Evolutionary conservation across 441 rosid genomes (phyloP).

Genomic region (Populus hybrid): DNA sequence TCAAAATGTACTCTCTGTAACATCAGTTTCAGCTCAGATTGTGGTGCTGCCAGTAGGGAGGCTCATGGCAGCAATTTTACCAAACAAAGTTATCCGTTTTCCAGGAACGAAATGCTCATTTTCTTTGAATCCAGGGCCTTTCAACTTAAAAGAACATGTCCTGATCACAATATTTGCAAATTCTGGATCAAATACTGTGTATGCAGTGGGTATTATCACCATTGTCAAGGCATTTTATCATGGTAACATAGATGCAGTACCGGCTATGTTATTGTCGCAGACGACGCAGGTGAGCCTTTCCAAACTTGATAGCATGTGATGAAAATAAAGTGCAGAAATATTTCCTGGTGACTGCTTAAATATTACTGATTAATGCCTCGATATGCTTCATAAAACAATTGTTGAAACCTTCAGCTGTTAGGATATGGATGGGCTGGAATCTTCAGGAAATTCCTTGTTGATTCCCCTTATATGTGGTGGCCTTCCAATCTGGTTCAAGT

Average conservation of each 20-base stretch:
- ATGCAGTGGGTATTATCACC: constrained; percentile 35
- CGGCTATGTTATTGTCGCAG: constrained; percentile 37
- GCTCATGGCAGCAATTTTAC: constrained; percentile 46
- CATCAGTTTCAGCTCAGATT: constrained; percentile 44
- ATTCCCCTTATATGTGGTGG: constrained; percentile 60
- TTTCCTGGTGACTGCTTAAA: not conserved
- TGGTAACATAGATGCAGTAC: constrained; percentile 27
- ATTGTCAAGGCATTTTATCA: constrained; percentile 44
- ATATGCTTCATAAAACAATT: not conserved
- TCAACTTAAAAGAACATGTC: constrained; percentile 49
- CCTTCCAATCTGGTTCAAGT: constrained; percentile 52
- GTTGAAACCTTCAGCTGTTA: constrained; percentile 32
- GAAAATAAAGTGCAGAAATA: not conserved
- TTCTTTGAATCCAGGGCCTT: constrained; percentile 50
- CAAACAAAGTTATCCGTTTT: constrained; percentile 14
- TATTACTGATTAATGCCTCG: not conserved
- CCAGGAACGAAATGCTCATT: constrained; percentile 35
- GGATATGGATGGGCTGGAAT: constrained; percentile 52
- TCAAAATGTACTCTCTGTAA: constrained; percentile 31
- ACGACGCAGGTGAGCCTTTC: constrained; percentile 37
- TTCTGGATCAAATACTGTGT: constrained; percentile 33
- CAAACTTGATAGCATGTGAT: not conserved
- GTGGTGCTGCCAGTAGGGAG: constrained; percentile 44
- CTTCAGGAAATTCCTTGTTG: constrained; percentile 45
- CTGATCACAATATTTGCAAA: constrained; percentile 46